These are phyloP conservation scores for Phytophthora sansomeana DNA, from an alignment of 352 stramenopile genomes.

Conservation along the genomic window DNA sequence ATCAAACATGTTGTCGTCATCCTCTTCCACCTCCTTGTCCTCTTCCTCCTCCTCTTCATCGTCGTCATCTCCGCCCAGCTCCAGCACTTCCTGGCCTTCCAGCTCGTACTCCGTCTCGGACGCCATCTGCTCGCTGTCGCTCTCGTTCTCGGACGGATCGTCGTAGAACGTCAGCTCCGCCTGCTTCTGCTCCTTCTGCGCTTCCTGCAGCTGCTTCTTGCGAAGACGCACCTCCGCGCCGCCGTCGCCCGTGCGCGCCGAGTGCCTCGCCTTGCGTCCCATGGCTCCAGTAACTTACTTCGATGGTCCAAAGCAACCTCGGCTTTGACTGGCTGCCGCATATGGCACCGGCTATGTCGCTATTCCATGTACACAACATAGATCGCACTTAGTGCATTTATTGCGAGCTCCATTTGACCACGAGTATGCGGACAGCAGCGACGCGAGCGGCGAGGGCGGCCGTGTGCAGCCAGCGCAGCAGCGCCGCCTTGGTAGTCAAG, in stretches of 20 bases:
- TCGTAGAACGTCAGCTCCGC: conserved; percentile 88
- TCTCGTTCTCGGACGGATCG: conserved; percentile 82
- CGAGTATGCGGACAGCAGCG: conserved; percentile 19
- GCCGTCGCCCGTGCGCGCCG: conserved; percentile 78
- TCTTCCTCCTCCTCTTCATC: conserved; percentile 55
- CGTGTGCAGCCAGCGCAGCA: conserved; percentile 18
- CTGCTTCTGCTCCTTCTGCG: conserved; percentile 62
- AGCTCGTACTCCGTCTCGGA: conserved; percentile 72
- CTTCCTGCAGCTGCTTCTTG: conserved; percentile 69
- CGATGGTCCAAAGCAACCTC: conserved; percentile 3
- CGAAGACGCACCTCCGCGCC: conserved; percentile 74
- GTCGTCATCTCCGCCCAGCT: conserved; percentile 59
- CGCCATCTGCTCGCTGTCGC: conserved; percentile 57
- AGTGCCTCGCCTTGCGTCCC: conserved; percentile 77
- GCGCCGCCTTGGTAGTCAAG: conserved; percentile 2
- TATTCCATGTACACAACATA: background rate
- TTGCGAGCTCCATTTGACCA: background rate
- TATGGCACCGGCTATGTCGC: background rate
- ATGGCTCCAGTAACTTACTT: conserved; percentile 41
- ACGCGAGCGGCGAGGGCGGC: conserved; percentile 17
- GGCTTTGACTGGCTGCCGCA: conserved; percentile 30
- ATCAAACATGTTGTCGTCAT: conserved; percentile 63
- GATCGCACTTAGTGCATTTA: background rate
- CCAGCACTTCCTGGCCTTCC: conserved; percentile 74
- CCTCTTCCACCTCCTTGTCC: conserved; percentile 44